phyloP scores from a whole-genome alignment of 2,329 filamentous ascomycete species.

The Ceratocystis albifundus region DNA sequence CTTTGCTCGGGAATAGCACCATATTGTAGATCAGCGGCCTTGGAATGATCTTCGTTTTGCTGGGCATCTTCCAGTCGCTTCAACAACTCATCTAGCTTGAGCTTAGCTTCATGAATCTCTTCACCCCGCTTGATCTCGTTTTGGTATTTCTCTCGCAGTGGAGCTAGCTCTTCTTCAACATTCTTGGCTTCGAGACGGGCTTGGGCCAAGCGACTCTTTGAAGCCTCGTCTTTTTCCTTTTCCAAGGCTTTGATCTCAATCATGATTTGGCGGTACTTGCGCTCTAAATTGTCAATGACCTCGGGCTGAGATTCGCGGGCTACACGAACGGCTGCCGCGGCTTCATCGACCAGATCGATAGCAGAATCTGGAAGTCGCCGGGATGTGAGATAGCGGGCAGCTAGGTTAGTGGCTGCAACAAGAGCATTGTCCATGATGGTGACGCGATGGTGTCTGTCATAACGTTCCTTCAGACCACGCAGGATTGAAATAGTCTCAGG shows the following conservation, averaged over 20 bases:
- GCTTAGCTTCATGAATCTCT: slow-evolving; percentile 85
- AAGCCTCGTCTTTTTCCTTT: slow-evolving; percentile 89
- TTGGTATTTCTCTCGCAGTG: slow-evolving; percentile 90
- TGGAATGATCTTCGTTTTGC: slow-evolving; percentile 69
- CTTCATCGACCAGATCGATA: slow-evolving; percentile 92
- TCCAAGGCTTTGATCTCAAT: slow-evolving; percentile 95
- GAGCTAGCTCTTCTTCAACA: slow-evolving; percentile 82
- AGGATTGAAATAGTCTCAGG: slow-evolving; percentile 91
- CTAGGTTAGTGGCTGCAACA: slow-evolving; percentile 80
- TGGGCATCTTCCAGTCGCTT: slow-evolving; percentile 91
- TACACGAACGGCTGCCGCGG: slow-evolving; percentile 89
- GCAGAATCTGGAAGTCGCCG: slow-evolving; percentile 89
- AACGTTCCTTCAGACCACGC: slow-evolving; percentile 95
- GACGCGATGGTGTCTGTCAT: slow-evolving; percentile 96
- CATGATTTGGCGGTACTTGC: slow-evolving; percentile 77
- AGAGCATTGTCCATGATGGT: slow-evolving; percentile 91
- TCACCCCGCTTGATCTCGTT: slow-evolving; percentile 83
- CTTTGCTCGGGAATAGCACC: slow-evolving; percentile 94
- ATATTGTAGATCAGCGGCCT: slow-evolving; percentile 89
- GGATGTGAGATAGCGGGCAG: slow-evolving; percentile 83
- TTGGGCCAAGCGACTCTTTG: slow-evolving; percentile 66
- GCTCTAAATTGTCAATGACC: slow-evolving; percentile 86
- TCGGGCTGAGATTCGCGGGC: slow-evolving; percentile 94
- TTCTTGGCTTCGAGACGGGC: slow-evolving; percentile 89
- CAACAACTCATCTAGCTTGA: slow-evolving; percentile 84